Percentiles rank a stretch among this genome's conserved stretches.
Conservation (phyloP, 345 rosid species). For the Streptanthus diversifolius region DNA sequence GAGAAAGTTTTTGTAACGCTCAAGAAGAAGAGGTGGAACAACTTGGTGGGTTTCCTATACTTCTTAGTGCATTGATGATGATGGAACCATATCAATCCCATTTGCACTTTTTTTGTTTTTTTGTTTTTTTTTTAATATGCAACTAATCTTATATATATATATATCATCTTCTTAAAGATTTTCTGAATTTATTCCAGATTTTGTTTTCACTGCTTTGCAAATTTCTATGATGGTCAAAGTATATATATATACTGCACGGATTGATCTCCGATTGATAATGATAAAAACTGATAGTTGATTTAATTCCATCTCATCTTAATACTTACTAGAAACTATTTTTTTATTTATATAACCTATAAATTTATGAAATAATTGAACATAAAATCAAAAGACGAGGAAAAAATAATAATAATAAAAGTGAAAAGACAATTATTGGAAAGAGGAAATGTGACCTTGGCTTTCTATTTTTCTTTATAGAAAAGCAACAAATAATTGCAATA, state of each 20-base stretch:
- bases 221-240: not conserved
- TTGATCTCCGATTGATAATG: not conserved
- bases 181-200: not conserved
- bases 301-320: not conserved
- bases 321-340: not conserved
- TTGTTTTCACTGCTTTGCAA: not conserved
- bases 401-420: not conserved
- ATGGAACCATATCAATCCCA: constrained; percentile 12
- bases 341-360: not conserved
- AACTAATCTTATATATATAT: not conserved
- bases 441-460: constrained; percentile 16
- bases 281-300: not conserved
- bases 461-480: constrained; percentile 11
- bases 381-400: not conserved
- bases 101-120: not conserved
- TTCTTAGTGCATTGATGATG: constrained; percentile 26
- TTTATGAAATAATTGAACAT: not conserved
- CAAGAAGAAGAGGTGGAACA: not conserved
- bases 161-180: not conserved
- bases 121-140: not conserved
- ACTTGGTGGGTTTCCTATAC: constrained; percentile 19
- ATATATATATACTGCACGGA: not conserved
- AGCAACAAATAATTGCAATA: constrained; percentile 18
- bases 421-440: not conserved
- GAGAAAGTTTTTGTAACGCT: constrained; percentile 19